Evolutionary conservation across 2,329 filamentous ascomycete species (phyloP).

Genomic region (Alternaria longipes): DNA sequence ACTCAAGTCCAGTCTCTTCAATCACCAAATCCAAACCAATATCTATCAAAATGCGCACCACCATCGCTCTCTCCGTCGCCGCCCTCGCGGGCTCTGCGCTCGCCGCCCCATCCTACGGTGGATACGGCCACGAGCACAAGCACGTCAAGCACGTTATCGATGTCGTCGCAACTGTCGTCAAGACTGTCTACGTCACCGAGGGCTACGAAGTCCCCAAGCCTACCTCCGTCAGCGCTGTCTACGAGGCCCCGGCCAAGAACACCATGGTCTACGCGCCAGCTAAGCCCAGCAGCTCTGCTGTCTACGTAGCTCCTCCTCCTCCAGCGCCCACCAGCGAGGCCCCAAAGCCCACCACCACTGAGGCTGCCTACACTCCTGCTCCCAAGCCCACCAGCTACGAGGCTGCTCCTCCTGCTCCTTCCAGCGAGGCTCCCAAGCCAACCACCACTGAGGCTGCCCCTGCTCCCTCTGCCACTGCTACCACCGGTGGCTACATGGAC

Average conservation of each 20-base stretch:
- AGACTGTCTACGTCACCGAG: conserved; percentile 38
- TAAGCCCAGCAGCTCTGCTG: conserved; percentile 3
- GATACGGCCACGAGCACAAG: conserved; percentile 24
- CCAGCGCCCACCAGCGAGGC: conserved; percentile 13
- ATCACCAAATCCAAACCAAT: conserved; percentile 16
- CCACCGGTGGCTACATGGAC: conserved; percentile 36
- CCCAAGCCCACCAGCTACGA: conserved; percentile 11
- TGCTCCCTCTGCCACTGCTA: conserved; percentile 16
- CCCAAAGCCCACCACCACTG: conserved; percentile 4
- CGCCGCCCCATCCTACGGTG: conserved; percentile 31
- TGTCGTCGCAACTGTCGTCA: conserved; percentile 40
- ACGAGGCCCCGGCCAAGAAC: conserved; percentile 7
- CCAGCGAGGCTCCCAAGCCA: conserved; percentile 16
- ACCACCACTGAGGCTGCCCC: conserved; percentile 17
- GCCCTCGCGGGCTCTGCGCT: conserved; percentile 45
- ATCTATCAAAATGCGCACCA: conserved; percentile 42
- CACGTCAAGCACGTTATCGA: conserved; percentile 33
- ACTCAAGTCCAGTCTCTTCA: conserved; percentile 20
- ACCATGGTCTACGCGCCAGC: conserved; percentile 15
- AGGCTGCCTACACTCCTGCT: neutral
- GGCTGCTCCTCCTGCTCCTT: conserved; percentile 12
- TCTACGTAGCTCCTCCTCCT: conserved; percentile 2
- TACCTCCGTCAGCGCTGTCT: conserved; percentile 3
- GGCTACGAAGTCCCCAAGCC: conserved; percentile 19
- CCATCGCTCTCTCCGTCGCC: conserved; percentile 34